Evolutionary conservation across 1,284 basidiomycete genomes (phyloP), one percentile per base, ranked within the genome.

Genomic region (Stereum hirsutum): DNA sequence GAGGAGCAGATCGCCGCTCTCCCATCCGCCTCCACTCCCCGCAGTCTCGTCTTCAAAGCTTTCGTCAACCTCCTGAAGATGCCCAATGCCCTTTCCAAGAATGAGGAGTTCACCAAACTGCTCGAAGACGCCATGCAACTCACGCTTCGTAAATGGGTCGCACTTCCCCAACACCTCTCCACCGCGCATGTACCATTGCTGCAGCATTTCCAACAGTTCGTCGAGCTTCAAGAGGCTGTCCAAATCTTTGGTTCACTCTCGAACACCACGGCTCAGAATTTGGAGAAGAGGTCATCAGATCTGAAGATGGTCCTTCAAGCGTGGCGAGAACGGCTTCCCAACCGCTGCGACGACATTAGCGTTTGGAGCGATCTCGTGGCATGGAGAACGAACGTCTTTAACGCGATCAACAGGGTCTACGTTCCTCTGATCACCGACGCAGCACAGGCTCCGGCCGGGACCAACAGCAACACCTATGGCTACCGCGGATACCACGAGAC

Each of bases 401-500:
- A 87, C 52, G 89, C 92, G 7, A 96, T 99, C 66, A 99, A 99
- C 61, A 90, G 90, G 58, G 82, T 89, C 0, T 99, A 99, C 55
- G 81, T 99, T 39, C 96, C 96, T 6, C 77, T 99, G 45, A 91
- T 95, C 48, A 69, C 63, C 3, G 66, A 65, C 11, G 70, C 69
- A 46, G 58, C 57, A 28, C 78, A 78, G 53, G 64, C 65, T 15
- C 70, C 70, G 21, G 60, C 70, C 23, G 65, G 65, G 5, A 75
- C 69, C 35, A 86, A 75, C 48, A 65, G 77, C 32, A 89, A 83
- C 48, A 98, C 94, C 2, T 91, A 84, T 58, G 96, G 95, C 4
- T 99, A 93, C 63, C 79, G 97, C 43, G 97, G 96, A n/a, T 99
- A 92, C 62, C 97, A 99, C 59, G 96, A 99, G 71, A 99, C 94